Conservation (phyloP, 2,329 filamentous ascomycete species). For the Aulographum hederae region DNA sequence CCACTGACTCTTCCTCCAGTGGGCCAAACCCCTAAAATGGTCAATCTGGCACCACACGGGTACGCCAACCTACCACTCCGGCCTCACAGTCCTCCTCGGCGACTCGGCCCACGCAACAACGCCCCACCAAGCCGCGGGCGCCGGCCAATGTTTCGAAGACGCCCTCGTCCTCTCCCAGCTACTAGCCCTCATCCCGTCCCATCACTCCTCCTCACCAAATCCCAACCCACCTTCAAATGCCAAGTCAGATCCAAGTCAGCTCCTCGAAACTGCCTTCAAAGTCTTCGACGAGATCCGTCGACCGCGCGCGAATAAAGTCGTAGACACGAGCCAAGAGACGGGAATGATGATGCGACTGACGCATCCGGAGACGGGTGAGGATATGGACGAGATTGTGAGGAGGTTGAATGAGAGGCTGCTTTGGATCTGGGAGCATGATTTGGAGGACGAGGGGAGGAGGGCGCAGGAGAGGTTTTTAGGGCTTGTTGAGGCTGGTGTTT, state of each 20-base stretch:
- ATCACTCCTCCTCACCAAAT: slow-evolving; percentile 6
- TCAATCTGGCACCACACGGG: slow-evolving; percentile 5
- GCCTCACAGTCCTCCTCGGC: slow-evolving; percentile 9
- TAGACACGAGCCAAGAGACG: slow-evolving; percentile 13
- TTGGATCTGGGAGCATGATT: slow-evolving; percentile 14
- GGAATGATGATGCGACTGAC: slow-evolving; percentile 11
- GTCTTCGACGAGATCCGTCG: slow-evolving; percentile 16
- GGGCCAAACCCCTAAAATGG: not conserved
- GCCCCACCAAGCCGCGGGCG: slow-evolving; percentile 13
- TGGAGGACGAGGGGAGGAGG: slow-evolving; percentile 10
- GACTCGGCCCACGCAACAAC: slow-evolving; percentile 12
- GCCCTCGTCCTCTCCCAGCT: slow-evolving; percentile 11
- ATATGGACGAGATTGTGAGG: slow-evolving; percentile 7
- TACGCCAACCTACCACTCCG: slow-evolving; percentile 2
- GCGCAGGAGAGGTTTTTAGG: too few species aligned
- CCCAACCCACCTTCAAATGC: not conserved
- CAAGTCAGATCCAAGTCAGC: too few species aligned
- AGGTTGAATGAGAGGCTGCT: slow-evolving; percentile 8
- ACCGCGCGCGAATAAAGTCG: slow-evolving; percentile 18
- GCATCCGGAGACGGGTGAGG: slow-evolving; percentile 7
- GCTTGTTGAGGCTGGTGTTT: too few species aligned
- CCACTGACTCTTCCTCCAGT: too few species aligned
- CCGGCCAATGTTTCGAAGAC: slow-evolving; percentile 13
- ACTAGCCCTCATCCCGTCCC: slow-evolving; percentile 2
- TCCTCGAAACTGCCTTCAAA: not conserved